phyloP scores from a whole-genome alignment of 768 basidiomycete genomes.

The Multifurca ochricompacta region DNA sequence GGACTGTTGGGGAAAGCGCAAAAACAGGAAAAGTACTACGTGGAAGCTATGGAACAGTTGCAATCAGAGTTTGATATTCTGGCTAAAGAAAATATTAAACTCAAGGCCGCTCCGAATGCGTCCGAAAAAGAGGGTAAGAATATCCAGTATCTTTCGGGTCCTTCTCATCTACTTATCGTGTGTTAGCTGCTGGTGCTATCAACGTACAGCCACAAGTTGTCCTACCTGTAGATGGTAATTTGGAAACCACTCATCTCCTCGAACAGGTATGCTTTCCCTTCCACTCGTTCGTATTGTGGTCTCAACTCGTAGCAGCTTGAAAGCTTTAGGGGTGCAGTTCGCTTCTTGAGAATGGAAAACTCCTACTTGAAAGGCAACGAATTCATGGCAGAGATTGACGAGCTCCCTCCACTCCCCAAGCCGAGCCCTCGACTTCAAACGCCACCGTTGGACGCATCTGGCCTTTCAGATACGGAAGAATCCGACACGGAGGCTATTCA shows the following conservation, averaged over 20 bases:
- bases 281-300: not conserved
- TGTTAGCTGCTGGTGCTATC: slow-evolving; percentile 35
- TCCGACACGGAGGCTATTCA: slow-evolving; percentile 38
- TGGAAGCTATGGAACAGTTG: slow-evolving; percentile 89
- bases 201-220: slow-evolving; percentile 53
- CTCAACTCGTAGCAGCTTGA: slow-evolving; percentile 54
- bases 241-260: slow-evolving; percentile 81
- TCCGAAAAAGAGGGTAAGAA: slow-evolving; percentile 64
- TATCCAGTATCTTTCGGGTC: not conserved
- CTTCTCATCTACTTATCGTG: slow-evolving; percentile 9
- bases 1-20: slow-evolving; percentile 67
- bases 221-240: slow-evolving; percentile 62
- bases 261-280: slow-evolving; percentile 56
- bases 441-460: slow-evolving; percentile 60
- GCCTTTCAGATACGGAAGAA: slow-evolving; percentile 58
- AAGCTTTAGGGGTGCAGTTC: slow-evolving; percentile 81
- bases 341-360: slow-evolving; percentile 91
- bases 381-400: slow-evolving; percentile 72
- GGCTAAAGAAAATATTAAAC: slow-evolving; percentile 81
- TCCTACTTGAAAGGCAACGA: slow-evolving; percentile 90
- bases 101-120: slow-evolving; percentile 60
- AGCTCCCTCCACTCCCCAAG: slow-evolving; percentile 57
- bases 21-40: slow-evolving; percentile 85
- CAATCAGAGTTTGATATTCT: slow-evolving; percentile 81
- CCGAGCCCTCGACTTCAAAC: slow-evolving; percentile 45